Evolutionary conservation across 495 filamentous ascomycete species (phyloP), one percentile per base, ranked within the genome.

Genomic region (Neurospora discreta): DNA sequence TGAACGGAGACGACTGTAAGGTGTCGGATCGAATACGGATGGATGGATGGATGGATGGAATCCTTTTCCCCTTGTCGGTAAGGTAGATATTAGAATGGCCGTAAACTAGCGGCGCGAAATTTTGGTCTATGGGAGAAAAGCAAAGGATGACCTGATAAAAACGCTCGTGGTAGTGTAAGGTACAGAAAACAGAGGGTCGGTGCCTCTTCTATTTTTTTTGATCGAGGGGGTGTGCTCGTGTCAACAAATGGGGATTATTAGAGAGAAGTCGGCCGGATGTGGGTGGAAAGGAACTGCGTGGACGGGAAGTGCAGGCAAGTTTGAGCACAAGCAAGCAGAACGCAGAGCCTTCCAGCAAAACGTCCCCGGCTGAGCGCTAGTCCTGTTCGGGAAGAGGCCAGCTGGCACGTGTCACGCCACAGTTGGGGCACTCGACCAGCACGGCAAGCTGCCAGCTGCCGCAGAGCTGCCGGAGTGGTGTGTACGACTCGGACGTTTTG

Each of bases 311-410:
- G 74, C 71, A 75, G 65, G 52, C 72, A 71, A 71, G 71, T 60
- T 60, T 16, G 46, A 65, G 52, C 52, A 65, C 52, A 65, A 65
- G 70, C 74, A 71, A 73, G 52, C 52, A 26, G 33, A 15, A 16
- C 74, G 74, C 74, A 81, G 79, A 81, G 78, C 78, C 78, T 81
- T 81, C 75, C 73, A 77, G 76, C 72, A 73, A 76, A 76, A 74
- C 44, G 71, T 76, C 68, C 70, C 68, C 44, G 39, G 68, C 38
- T 38, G 60, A 11, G 8, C 23, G 71, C 78, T 79, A 78, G 38
- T 0, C 76, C 18, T 0, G 7, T 72, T 72, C 26, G 1, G 72
- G 73, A 39, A 73, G 74, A 72, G 11, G 69, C 13, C 2, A 1
- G 5, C 9, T 71, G 67, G 78, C 76, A 75, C 76, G 78, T 80